These are phyloP conservation scores for Alternaria conjuncta DNA, from an alignment of 2,329 filamentous ascomycete species.

Conservation along the genomic window DNA sequence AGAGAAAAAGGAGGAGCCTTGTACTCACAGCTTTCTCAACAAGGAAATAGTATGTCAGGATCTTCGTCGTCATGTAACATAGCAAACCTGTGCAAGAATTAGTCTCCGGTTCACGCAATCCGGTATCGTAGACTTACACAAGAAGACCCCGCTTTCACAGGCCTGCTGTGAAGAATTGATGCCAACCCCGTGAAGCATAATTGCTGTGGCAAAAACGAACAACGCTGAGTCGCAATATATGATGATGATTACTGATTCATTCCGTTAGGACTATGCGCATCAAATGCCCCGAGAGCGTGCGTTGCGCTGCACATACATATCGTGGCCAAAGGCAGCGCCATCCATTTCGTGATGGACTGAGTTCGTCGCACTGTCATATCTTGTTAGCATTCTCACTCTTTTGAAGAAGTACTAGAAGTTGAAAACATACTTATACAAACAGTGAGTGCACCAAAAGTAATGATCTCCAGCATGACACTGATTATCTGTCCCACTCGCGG, in stretches of 20 bases:
- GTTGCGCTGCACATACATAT: constrained; percentile 17
- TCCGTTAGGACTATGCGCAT: not conserved
- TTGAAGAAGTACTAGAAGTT: not conserved
- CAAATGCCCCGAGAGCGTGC: not conserved
- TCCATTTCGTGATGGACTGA: constrained; percentile 30
- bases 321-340: constrained; percentile 27
- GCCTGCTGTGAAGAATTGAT: constrained; percentile 59
- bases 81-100: constrained; percentile 49
- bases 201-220: constrained; percentile 64
- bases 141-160: constrained; percentile 65
- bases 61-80: constrained; percentile 69
- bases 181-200: constrained; percentile 64
- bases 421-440: constrained; percentile 20
- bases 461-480: constrained; percentile 30
- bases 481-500: constrained; percentile 30
- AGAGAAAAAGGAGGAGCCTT: not conserved
- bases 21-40: constrained; percentile 66
- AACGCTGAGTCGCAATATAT: constrained; percentile 67
- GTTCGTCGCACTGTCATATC: constrained; percentile 29
- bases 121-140: constrained; percentile 51
- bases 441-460: constrained; percentile 31
- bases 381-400: not conserved
- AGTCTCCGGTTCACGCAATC: not conserved
- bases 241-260: constrained; percentile 61
- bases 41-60: constrained; percentile 70